Conservation (phyloP, 176 grass and related monocot genomes). For the Bonia amplexicaulis region DNA sequence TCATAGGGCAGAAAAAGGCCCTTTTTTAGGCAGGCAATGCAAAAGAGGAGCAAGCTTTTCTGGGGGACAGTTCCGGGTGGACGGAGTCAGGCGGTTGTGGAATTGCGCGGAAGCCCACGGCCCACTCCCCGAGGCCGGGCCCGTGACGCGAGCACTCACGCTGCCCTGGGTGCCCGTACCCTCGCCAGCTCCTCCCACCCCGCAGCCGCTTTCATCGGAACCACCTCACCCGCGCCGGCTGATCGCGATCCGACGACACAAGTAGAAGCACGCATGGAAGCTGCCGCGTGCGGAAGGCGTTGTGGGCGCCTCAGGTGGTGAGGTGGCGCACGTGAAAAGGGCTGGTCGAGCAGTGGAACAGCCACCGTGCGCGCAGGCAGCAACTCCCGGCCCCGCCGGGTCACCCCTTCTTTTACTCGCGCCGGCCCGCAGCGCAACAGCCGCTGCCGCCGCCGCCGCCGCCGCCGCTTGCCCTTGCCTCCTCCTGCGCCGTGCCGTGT, state of each 20-base stretch:
- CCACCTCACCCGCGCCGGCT: neutral
- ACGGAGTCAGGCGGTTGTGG: neutral
- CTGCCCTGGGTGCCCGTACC: neutral
- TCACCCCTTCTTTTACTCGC: neutral
- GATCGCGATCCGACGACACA: neutral
- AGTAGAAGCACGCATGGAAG: neutral
- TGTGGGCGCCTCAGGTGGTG: too few species aligned
- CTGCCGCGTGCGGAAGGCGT: neutral
- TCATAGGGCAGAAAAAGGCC: neutral
- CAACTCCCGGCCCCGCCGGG: neutral
- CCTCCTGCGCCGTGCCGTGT: too few species aligned
- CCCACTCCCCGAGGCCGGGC: conserved; percentile 7
- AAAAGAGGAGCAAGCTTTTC: neutral
- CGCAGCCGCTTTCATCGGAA: neutral
- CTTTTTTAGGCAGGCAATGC: neutral
- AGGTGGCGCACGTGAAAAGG: conserved; percentile 40
- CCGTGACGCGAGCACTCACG: neutral
- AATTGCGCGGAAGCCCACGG: conserved; percentile 9
- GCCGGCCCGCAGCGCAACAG: neutral
- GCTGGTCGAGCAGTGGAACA: too few species aligned
- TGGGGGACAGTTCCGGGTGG: conserved; percentile 5
- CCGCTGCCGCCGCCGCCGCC: neutral
- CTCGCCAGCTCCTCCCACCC: too few species aligned
- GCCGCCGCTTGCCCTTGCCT: too few species aligned
- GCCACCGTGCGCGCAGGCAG: too few species aligned